phyloP scores from a whole-genome alignment of 768 basidiomycete genomes.

The Scleroderma citrinum region DNA sequence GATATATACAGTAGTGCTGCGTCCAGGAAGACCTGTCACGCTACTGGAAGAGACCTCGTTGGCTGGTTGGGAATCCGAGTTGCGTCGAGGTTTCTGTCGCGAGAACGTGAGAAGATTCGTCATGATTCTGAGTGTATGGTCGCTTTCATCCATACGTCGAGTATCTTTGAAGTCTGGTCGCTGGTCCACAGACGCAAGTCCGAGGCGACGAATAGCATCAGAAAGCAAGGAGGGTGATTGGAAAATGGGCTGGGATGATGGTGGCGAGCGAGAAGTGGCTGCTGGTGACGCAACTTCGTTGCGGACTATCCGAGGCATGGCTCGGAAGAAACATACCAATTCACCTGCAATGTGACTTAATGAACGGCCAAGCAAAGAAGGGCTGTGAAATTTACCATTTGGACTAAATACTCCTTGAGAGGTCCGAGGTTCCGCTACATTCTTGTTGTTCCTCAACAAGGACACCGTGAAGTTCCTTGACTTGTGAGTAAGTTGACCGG shows the following conservation, averaged over 20 bases:
- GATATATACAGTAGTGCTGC: slow-evolving; percentile 57
- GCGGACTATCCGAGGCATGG: slow-evolving; percentile 66
- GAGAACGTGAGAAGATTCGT: slow-evolving; percentile 66
- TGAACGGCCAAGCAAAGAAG: not conserved
- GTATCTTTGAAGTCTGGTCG: slow-evolving; percentile 32
- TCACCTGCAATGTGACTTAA: slow-evolving; percentile 50
- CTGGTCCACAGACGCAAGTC: slow-evolving; percentile 56
- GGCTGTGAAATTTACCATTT: slow-evolving; percentile 50
- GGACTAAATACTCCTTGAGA: slow-evolving; percentile 88
- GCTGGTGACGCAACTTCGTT: slow-evolving; percentile 50
- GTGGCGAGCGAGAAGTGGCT: slow-evolving; percentile 17
- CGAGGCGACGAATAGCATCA: slow-evolving; percentile 65
- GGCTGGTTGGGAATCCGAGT: not conserved
- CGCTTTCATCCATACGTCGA: slow-evolving; percentile 43
- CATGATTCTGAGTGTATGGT: slow-evolving; percentile 69
- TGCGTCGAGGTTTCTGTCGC: slow-evolving; percentile 30
- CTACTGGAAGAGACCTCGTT: slow-evolving; percentile 12
- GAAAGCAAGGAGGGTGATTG: slow-evolving; percentile 67
- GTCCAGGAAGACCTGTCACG: slow-evolving; percentile 38
- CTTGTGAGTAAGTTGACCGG: slow-evolving; percentile 29
- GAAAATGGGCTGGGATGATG: slow-evolving; percentile 28
- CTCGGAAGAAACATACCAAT: slow-evolving; percentile 80
- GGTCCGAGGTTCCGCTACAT: slow-evolving; percentile 76
- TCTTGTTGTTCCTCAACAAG: slow-evolving; percentile 60
- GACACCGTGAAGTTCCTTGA: slow-evolving; percentile 48